Percentiles rank a stretch among this genome's conserved stretches.
phyloP scores from a whole-genome alignment of 345 rosid species.

The Firmiana major region DNA sequence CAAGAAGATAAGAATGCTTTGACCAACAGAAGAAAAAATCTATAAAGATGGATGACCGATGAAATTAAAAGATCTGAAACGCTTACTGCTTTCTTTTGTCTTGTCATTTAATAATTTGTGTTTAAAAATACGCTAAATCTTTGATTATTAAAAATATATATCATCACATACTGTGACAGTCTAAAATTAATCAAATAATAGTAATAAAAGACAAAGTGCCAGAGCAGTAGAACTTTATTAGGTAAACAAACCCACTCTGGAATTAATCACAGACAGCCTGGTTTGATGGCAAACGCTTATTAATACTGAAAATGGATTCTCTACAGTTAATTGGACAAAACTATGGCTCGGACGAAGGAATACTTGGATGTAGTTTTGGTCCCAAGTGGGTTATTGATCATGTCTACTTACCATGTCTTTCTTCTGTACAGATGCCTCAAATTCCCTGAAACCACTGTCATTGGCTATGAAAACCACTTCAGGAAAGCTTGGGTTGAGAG shows the following conservation, averaged over 20 bases:
- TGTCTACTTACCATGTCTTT: constrained; percentile 24
- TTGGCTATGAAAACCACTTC: constrained; percentile 40
- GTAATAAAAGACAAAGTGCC: background rate
- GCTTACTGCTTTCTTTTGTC: too few relatives aligned
- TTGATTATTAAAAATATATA: too few relatives aligned
- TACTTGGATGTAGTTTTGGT: constrained; percentile 20
- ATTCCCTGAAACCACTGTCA: constrained; percentile 24
- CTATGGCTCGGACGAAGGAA: constrained; percentile 24
- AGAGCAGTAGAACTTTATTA: background rate
- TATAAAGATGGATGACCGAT: too few relatives aligned
- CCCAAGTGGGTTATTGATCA: constrained; percentile 27
- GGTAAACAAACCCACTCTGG: background rate
- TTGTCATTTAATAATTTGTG: too few relatives aligned
- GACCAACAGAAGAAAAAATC: too few relatives aligned
- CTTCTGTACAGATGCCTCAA: constrained; percentile 18
- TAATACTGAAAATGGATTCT: background rate
- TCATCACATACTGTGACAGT: background rate
- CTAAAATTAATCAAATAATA: background rate
- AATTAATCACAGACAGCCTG: background rate
- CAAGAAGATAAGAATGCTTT: too few relatives aligned
- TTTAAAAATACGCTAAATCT: too few relatives aligned
- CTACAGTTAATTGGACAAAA: background rate
- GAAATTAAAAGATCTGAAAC: too few relatives aligned
- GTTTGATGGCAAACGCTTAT: background rate
- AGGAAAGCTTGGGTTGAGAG: constrained; percentile 37